Base-by-base conservation (phyloP, 257 asterid genomes). In the Solanum arcanum region DNA sequence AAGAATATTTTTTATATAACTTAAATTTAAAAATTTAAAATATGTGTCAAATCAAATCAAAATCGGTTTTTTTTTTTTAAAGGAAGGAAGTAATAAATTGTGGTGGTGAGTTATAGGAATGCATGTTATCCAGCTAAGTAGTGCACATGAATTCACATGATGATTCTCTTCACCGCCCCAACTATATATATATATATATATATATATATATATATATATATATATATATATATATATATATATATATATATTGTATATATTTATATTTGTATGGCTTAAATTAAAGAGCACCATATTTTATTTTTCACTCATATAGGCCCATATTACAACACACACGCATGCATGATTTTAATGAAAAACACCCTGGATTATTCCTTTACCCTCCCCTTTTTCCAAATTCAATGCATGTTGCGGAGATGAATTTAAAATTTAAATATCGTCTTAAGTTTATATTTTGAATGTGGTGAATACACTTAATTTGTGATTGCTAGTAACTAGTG, bases 101-200 rank as follows among this genome's bases (percentile, higher is more conserved):
- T 78, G 15, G 84, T 74, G 9, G 46, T 27, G 41, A 47, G 31
- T 21, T 85, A 15, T 31, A 42, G 76, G 83, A 31, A 41, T 76
- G 92, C 94, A 92, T 90, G 96, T 92, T 94, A 93, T 92, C 87
- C 88, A 88, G 83, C 93, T 46, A 46, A 47, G 87, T 31, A 87
- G 75, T 91, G 90, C 95, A 94, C 95, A 94, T 94, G 97, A 93
- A 90, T 39, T 93, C 95, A 94, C 95, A 94, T 94, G 95, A 90
- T 91, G 86, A 66, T 82, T 89, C 86, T 83, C 84, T 80, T 80
- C 85, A 47, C 85, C 69, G 72, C 83, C 62, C 81, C 92, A 86
- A 68, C 68, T 60, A 83, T 52, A 52, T 47, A 49, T 49, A 10
- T 60, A 9, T 44, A 23, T n/a, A n/a, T 59, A 74, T 49, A 49